Evolutionary conservation across 2,329 filamentous ascomycete species (phyloP).

Genomic region (Sporothrix dimorphospora): DNA sequence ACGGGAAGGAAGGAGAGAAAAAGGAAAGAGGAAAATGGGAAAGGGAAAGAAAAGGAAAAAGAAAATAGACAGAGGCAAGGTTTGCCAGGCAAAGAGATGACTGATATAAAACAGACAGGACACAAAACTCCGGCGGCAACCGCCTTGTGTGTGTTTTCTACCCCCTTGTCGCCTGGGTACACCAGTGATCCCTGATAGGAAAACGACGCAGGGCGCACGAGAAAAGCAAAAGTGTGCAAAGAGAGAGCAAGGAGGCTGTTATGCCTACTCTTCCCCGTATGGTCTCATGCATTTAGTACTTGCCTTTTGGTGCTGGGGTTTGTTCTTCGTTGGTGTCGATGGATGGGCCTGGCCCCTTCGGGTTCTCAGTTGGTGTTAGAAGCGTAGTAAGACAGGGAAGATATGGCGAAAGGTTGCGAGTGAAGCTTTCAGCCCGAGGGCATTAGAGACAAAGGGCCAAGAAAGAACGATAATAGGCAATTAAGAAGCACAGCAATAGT

Average conservation of each 20-base stretch:
- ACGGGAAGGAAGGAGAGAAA: not conserved
- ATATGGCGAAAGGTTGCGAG: not conserved
- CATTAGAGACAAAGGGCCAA: conserved; percentile 15
- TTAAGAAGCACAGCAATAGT: not conserved
- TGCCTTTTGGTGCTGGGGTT: not conserved
- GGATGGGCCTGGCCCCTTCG: conserved; percentile 10
- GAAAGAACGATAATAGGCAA: not conserved
- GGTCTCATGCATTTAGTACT: not conserved
- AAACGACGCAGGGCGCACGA: not conserved
- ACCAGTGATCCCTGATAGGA: not conserved
- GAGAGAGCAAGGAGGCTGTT: not conserved
- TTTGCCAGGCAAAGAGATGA: not conserved
- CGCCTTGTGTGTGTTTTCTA: not conserved
- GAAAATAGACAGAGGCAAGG: not conserved
- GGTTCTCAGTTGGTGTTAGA: not conserved
- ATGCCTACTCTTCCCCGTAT: not conserved
- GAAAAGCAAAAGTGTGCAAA: not conserved
- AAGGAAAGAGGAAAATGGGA: not conserved
- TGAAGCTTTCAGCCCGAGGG: conserved; percentile 14
- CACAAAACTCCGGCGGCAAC: conserved; percentile 9
- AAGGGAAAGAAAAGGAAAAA: not conserved
- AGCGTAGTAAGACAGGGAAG: not conserved
- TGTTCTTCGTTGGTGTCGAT: not conserved
- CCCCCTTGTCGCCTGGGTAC: conserved; percentile 1
- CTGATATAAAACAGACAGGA: conserved; percentile 10